phyloP scores from a whole-genome alignment of 148 eudicot genomes.

The Polygonum maritimum region DNA sequence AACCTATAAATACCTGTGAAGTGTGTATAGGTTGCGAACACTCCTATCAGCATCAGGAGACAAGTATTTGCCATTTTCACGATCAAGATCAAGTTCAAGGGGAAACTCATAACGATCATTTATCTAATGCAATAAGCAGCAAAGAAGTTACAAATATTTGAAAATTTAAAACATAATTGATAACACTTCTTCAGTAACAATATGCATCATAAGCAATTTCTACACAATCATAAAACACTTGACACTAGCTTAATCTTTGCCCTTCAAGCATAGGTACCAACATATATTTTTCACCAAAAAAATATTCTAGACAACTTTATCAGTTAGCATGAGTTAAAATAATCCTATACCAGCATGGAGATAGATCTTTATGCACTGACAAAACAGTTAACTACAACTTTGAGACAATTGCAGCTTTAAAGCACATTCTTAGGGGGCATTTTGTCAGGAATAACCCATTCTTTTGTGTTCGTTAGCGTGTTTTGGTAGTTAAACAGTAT shows the following conservation, averaged over 20 bases:
- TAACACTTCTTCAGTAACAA: neutral
- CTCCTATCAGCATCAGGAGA: constrained; percentile 89
- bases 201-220: constrained; percentile 2
- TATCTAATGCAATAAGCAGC: constrained; percentile 38
- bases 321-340: neutral
- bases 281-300: neutral
- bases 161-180: neutral
- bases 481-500: neutral
- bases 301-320: neutral
- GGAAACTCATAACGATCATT: constrained; percentile 97
- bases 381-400: neutral
- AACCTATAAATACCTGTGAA: constrained; percentile 57
- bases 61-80: constrained; percentile 78
- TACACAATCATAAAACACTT: neutral
- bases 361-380: neutral
- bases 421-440: neutral
- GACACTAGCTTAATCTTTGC: neutral
- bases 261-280: neutral
- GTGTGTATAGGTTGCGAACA: constrained; percentile 77
- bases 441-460: neutral
- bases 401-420: neutral
- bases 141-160: neutral
- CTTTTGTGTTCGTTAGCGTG: neutral
- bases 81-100: constrained; percentile 87
- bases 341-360: neutral